Conservation (phyloP, 257 asterid species). For the Rehmannia glutinosa region DNA sequence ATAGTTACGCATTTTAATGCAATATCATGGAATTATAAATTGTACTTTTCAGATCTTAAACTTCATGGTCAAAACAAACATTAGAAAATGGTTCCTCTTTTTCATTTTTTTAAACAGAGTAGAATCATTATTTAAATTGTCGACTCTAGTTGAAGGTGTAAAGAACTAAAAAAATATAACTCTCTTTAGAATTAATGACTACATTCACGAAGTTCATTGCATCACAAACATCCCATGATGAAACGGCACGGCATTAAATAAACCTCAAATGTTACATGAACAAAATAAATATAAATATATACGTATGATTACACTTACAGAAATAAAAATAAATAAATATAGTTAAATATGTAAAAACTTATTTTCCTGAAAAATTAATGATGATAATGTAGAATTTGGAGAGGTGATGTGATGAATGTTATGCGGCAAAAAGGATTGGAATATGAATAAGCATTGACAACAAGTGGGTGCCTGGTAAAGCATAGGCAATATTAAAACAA, state of each 20-base stretch:
- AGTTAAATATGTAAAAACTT: not conserved
- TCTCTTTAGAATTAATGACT: not conserved
- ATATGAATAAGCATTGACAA: constrained; percentile 10
- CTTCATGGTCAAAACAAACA: not conserved
- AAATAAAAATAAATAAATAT: too few relatives aligned
- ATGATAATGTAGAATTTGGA: constrained; percentile 3
- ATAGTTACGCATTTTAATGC: not conserved
- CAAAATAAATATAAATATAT: not conserved
- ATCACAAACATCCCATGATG: constrained; percentile 15
- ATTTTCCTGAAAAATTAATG: constrained; percentile 5
- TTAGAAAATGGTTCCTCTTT: not conserved
- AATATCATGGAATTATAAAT: not conserved
- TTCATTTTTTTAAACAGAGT: not conserved
- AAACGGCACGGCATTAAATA: not conserved
- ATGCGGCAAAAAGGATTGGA: constrained; percentile 1
- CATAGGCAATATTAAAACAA: constrained; percentile 16
- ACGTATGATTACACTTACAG: not conserved
- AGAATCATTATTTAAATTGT: not conserved
- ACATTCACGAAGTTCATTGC: not conserved
- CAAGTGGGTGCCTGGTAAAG: constrained; percentile 23
- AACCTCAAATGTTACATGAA: not conserved
- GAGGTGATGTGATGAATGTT: not conserved
- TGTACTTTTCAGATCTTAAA: not conserved
- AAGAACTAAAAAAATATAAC: too few relatives aligned
- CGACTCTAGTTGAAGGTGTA: too few relatives aligned